Conservation (phyloP, 768 basidiomycete species). For the Floccularia luteovirens region DNA sequence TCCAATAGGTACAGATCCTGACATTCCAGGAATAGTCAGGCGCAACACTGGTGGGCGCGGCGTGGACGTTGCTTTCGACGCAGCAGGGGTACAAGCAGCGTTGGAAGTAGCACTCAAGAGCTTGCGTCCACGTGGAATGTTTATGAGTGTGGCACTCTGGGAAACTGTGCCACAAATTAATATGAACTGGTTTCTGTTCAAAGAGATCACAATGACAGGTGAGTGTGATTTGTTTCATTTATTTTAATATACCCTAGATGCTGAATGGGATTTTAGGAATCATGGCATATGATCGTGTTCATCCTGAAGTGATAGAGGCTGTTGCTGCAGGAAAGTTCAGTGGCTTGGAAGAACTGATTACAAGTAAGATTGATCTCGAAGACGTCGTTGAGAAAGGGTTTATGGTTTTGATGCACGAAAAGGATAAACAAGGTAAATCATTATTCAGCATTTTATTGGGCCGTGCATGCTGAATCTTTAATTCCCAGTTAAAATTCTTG, state of each 20-base stretch:
- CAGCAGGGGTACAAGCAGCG: constrained; percentile 31
- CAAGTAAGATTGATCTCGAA: constrained; percentile 28
- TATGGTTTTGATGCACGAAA: constrained; percentile 27
- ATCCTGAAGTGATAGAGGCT: constrained; percentile 28
- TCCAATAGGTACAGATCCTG: constrained; percentile 15
- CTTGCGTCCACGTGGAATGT: constrained; percentile 27
- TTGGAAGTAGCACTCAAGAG: constrained; percentile 26
- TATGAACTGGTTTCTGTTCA: constrained; percentile 24
- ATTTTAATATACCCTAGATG: not conserved
- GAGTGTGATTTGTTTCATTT: constrained; percentile 1
- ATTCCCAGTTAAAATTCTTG: too few relatives aligned
- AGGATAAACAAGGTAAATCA: constrained; percentile 34
- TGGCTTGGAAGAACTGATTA: constrained; percentile 32
- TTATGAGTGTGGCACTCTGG: constrained; percentile 38
- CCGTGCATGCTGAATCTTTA: too few relatives aligned
- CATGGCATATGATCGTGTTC: constrained; percentile 29
- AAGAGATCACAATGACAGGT: constrained; percentile 33
- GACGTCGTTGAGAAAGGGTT: constrained; percentile 37
- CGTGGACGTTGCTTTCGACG: constrained; percentile 39
- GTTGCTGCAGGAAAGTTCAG: constrained; percentile 28
- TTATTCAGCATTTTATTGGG: too few relatives aligned
- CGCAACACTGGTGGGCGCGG: constrained; percentile 22
- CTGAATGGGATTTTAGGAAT: constrained; percentile 16
- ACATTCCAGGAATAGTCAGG: constrained; percentile 17
- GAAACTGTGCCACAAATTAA: constrained; percentile 24